Evolutionary conservation across 176 grass and related monocot genomes (phyloP), one percentile per base, ranked within the genome.

Genomic region (Tillandsia fasciculata): DNA sequence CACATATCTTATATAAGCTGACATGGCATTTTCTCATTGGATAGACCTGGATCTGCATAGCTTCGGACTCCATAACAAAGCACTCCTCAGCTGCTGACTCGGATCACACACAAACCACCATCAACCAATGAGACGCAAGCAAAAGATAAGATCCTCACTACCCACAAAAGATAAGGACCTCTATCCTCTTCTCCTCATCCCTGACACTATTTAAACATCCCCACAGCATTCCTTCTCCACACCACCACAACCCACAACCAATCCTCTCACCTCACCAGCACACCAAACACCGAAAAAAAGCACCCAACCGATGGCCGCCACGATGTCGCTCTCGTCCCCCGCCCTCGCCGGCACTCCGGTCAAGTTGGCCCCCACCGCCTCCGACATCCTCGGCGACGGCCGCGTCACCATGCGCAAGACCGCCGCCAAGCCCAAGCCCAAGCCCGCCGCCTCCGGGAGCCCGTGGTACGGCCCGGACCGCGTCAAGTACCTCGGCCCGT

Each of bases 361-460:
- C 78, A 74, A 63, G 78, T n/a, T 63, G 33, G 50, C 17, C 9
- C 63, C 74, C 11, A 6, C 50, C 26, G 10, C 68, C 48, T 14
- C 68, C 12, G 53, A 77, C 3, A 72, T 90, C 48, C 70, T 83
- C 64, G 87, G 83, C 42, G 77, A 90, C 75, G 71, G 68, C 27
- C 83, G 79, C 63, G 70, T 86, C 71, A 90, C 83, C 5, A 90
- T 90, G 87, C 72, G 83, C 51, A 83, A 90, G 83, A 71, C 87
- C 8, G 76, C 10, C 0, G 75, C 18, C 26, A 76, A 69, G 56
- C 50, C 82, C 26, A 76, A 69, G 56, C 50, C 82, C n/a, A 79
- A 76, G 54, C 50, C 72, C 0, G 63, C 74, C 0, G 56, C 78
- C 26, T 71, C 77, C 11, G 86, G 78, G 15, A 88, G 86, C 74